Base-by-base conservation (phyloP, 2,329 filamentous ascomycete species). In the Fusarium oligoseptatum region DNA sequence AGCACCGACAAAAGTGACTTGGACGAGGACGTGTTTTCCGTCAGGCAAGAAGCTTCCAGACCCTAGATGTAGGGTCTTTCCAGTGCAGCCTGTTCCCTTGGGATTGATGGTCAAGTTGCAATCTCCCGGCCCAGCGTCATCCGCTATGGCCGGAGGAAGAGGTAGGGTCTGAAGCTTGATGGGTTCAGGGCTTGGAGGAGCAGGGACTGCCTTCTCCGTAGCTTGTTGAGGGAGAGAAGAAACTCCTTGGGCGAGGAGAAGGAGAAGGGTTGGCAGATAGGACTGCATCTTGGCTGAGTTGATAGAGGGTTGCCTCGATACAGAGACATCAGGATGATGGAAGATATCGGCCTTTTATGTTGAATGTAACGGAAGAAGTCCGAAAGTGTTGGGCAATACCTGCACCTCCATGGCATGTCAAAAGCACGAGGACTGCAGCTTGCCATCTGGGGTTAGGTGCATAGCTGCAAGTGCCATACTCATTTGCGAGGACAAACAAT, bases 1-100 rank as follows among this genome's bases (percentile, higher is more conserved):
- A 3, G 86, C 85, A 4, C 86, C 86, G 8, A 80, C 79, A 60
- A 86, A 88, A 14, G 80, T 81, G 12, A 85, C 80, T 6, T 64
- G 80, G 24, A 80, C 82, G 11, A 84, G 69, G 10, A 87, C 80
- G 68, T 88, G 85, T 0, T 83, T 81, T n/a, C 82, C 82, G 60
- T 87, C 84, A 0, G 85, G 83, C 1, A 82, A 74, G 50, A 87
- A 88, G 57, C 65, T 64, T 6, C 68, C 64, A 3, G 64, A 45
- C 6, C 41, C 20, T 2, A 45, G 41, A 22, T 22, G 41, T 2
- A 22, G 20, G 14, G 41, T 22, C 41, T 15, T 45, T 4, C 41
- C 41, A 37, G 17, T 72, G 63, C 6, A 70, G 45, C 29, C n/a
- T 36, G 48, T 24, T 45, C 65, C 41, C 27, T 43, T 37, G 1